A percentile compares a stretch with the other conserved stretches of the same genome.
Evolutionary conservation across 2,329 filamentous ascomycete species (phyloP).

Genomic region (Aspergillus fumigatus): DNA sequence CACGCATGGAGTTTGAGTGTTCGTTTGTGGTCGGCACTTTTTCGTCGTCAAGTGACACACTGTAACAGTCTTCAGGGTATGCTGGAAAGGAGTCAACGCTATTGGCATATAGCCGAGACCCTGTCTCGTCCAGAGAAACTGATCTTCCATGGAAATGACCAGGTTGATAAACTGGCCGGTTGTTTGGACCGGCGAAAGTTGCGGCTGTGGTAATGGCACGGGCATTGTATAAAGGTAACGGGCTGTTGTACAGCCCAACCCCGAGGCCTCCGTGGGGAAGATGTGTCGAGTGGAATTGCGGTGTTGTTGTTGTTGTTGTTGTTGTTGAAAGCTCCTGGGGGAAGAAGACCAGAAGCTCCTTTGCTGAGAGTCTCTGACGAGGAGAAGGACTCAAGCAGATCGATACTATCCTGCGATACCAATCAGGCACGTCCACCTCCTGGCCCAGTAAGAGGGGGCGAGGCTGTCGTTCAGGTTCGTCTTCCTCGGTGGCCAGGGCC

Average conservation of each 20-base stretch:
- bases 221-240: slow-evolving; percentile 16
- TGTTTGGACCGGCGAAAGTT: slow-evolving; percentile 12
- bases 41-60: not conserved
- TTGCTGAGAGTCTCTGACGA: slow-evolving; percentile 67
- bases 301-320: slow-evolving; percentile 11
- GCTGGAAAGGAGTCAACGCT: not conserved
- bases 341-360: slow-evolving; percentile 65
- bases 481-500: slow-evolving; percentile 80
- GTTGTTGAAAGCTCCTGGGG: slow-evolving; percentile 40
- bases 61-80: not conserved
- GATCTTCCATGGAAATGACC: slow-evolving; percentile 4
- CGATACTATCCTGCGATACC: slow-evolving; percentile 71
- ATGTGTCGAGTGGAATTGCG: slow-evolving; percentile 11
- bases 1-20: not conserved
- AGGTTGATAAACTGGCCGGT: slow-evolving; percentile 4
- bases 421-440: slow-evolving; percentile 61
- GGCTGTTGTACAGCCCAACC: slow-evolving; percentile 16
- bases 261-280: slow-evolving; percentile 13
- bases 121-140: not conserved
- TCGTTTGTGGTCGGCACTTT: not conserved
- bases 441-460: slow-evolving; percentile 62
- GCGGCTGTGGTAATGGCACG: slow-evolving; percentile 7
- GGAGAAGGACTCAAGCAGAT: slow-evolving; percentile 74
- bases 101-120: not conserved
- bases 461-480: slow-evolving; percentile 78